phyloP scores from a whole-genome alignment of 176 grass and related monocot genomes.

The Carex pumila region DNA sequence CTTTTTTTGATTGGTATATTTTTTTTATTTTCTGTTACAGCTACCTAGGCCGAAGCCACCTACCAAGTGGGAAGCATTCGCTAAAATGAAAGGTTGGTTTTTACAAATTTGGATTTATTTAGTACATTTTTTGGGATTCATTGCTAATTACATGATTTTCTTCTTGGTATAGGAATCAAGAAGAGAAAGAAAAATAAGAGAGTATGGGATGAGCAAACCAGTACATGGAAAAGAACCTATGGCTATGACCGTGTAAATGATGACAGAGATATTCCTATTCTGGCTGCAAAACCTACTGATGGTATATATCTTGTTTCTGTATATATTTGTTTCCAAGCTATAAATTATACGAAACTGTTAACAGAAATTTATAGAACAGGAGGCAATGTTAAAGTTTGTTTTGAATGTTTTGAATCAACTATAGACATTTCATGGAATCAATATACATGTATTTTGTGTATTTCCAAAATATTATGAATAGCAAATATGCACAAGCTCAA shows the following conservation, averaged over 20 bases:
- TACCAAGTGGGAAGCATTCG: slow-evolving; percentile 92
- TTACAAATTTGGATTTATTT: neutral
- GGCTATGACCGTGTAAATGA: slow-evolving; percentile 96
- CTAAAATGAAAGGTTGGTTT: slow-evolving; percentile 55
- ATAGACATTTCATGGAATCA: neutral
- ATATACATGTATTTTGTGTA: neutral
- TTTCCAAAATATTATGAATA: neutral
- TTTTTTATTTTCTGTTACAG: slow-evolving; percentile 25
- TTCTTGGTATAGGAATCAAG: slow-evolving; percentile 46
- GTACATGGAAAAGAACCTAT: slow-evolving; percentile 72
- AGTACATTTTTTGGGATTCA: neutral
- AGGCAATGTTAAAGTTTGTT: neutral
- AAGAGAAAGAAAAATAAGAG: slow-evolving; percentile 80
- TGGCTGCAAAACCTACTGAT: slow-evolving; percentile 68
- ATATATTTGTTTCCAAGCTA: neutral
- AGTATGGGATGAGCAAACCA: slow-evolving; percentile 71
- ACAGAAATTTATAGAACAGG: neutral
- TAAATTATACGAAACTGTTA: neutral
- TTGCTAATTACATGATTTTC: neutral
- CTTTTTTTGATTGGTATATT: neutral
- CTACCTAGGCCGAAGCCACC: slow-evolving; percentile 73
- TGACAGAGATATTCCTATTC: slow-evolving; percentile 76
- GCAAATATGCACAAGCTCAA: neutral
- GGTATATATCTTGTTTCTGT: slow-evolving; percentile 30
- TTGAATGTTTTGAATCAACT: neutral